These are phyloP conservation scores for Tilletia horrida DNA, from an alignment of 1,284 basidiomycete species.

Conservation along the genomic window DNA sequence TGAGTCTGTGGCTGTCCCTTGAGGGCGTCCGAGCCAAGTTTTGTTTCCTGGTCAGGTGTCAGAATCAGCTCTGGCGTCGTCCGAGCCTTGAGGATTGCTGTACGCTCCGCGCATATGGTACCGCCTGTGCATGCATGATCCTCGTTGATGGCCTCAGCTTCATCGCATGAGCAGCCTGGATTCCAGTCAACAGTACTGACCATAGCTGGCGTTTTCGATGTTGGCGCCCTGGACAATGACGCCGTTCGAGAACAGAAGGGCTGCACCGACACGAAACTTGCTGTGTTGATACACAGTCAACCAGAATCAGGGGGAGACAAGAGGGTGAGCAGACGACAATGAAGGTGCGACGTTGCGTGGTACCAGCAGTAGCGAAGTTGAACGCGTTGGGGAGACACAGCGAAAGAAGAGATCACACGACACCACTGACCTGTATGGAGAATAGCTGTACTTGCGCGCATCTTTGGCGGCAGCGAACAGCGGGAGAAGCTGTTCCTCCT, in stretches of 20 bases:
- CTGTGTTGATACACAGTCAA: too few relatives aligned
- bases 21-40: conserved; percentile 5
- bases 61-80: conserved; percentile 27
- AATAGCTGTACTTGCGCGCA: conserved; percentile 44
- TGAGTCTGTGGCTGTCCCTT: neutral
- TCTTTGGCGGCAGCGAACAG: conserved; percentile 39
- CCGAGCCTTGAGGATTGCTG: conserved; percentile 42
- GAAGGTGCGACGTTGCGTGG: too few relatives aligned
- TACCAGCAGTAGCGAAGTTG: too few relatives aligned
- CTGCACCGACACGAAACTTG: conserved; percentile 83
- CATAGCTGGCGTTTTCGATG: conserved; percentile 86
- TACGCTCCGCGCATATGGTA: conserved; percentile 50
- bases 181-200: conserved; percentile 57
- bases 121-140: conserved; percentile 23
- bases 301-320: too few relatives aligned
- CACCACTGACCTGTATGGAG: conserved; percentile 45
- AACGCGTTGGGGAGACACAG: neutral
- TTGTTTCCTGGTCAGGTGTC: conserved; percentile 21
- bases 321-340: too few relatives aligned
- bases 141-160: too few relatives aligned
- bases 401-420: neutral
- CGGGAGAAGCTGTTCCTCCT: too few relatives aligned
- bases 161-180: neutral
- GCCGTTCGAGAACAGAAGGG: conserved; percentile 69
- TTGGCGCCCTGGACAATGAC: conserved; percentile 76